These are phyloP conservation scores for Cladosporium sp. DNA, from an alignment of 2,329 filamentous ascomycete species.

Conservation along the genomic window DNA sequence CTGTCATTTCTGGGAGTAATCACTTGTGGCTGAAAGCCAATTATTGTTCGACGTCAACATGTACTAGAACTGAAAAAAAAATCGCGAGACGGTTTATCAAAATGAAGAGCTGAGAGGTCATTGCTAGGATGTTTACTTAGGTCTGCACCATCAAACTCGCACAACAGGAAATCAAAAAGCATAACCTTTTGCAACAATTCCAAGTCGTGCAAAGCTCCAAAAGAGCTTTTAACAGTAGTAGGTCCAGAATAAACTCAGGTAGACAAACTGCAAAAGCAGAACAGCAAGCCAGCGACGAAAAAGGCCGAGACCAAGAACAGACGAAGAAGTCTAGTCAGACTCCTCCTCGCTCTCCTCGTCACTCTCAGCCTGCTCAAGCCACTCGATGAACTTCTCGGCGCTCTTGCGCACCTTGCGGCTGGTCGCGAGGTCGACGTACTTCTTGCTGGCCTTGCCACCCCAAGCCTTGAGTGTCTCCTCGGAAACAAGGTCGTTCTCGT, in stretches of 20 bases:
- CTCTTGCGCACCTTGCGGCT: conserved; percentile 96
- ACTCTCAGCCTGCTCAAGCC: conserved; percentile 84
- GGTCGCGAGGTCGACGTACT: conserved; percentile 85
- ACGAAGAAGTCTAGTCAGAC: conserved; percentile 8
- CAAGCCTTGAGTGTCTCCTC: conserved; percentile 89
- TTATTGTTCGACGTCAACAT: background rate
- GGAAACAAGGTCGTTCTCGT: conserved; percentile 82
- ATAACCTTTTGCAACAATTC: background rate
- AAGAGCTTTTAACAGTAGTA: background rate
- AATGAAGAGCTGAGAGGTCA: background rate
- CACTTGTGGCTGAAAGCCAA: too few species aligned
- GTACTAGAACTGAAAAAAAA: background rate
- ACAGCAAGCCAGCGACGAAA: background rate
- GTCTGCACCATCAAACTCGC: background rate
- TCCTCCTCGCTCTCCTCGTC: conserved; percentile 51
- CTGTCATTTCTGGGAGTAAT: too few species aligned
- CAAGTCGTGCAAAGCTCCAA: background rate
- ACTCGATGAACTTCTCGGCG: conserved; percentile 89
- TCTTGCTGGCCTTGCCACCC: conserved; percentile 96
- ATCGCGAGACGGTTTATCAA: background rate
- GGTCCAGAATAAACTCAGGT: background rate
- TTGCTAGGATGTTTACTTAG: background rate
- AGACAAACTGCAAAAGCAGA: background rate
- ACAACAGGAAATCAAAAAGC: background rate
- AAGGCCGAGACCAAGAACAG: background rate